Percentiles rank a stretch among this genome's conserved stretches.
Conservation (phyloP, 176 grass and related monocot species). For the Chloris gayana region DNA sequence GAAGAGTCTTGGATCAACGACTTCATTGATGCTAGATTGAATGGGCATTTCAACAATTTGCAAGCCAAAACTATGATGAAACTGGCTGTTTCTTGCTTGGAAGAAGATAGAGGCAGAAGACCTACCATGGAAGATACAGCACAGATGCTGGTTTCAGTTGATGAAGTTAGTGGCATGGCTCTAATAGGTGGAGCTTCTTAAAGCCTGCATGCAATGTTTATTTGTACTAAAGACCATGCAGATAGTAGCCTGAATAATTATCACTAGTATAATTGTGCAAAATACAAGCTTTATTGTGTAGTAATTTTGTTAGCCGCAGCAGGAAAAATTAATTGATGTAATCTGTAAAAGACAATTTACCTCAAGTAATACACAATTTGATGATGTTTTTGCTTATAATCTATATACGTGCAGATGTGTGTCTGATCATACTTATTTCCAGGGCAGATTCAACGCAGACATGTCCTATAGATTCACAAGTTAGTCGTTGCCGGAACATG, state of each 20-base stretch:
- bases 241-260: background rate
- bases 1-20: conserved; percentile 32
- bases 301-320: too few relatives aligned
- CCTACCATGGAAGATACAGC: conserved; percentile 40
- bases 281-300: too few relatives aligned
- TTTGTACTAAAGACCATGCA: background rate
- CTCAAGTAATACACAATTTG: too few relatives aligned
- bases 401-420: too few relatives aligned
- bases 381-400: too few relatives aligned
- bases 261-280: background rate
- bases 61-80: conserved; percentile 39
- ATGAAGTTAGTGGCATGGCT: background rate
- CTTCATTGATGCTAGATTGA: conserved; percentile 30
- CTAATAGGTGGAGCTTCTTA: background rate
- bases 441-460: too few relatives aligned
- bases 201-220: background rate
- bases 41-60: conserved; percentile 7
- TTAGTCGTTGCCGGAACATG: too few relatives aligned
- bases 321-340: too few relatives aligned
- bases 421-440: too few relatives aligned
- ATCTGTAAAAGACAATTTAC: too few relatives aligned
- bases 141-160: conserved; percentile 37
- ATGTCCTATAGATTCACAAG: too few relatives aligned
- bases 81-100: conserved; percentile 37
- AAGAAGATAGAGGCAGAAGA: conserved; percentile 42